Conservation (phyloP, 768 basidiomycete genomes). For the Astraeus odoratus region DNA sequence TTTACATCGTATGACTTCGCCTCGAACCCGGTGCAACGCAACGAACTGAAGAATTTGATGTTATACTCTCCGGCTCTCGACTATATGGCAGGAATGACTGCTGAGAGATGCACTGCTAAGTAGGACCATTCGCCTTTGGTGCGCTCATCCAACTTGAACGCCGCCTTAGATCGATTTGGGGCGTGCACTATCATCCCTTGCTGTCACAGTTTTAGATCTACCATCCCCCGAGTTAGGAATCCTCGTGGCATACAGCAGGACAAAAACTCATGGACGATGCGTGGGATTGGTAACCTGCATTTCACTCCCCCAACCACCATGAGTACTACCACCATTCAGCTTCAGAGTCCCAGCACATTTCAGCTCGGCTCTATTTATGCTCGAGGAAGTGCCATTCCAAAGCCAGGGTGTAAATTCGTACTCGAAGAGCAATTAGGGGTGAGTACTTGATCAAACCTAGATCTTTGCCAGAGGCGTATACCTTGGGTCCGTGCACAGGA, state of each 20-base stretch:
- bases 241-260: not conserved
- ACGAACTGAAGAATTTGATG: too few species aligned
- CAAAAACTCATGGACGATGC: not conserved
- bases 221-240: not conserved
- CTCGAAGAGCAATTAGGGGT: not conserved
- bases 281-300: not conserved
- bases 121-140: too few species aligned
- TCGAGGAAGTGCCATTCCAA: too few species aligned
- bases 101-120: too few species aligned
- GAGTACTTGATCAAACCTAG: not conserved
- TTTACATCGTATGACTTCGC: too few species aligned
- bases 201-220: not conserved
- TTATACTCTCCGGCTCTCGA: too few species aligned
- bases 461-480: not conserved
- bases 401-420: not conserved
- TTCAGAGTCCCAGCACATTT: not conserved
- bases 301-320: not conserved
- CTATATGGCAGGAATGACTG: too few species aligned
- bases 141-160: not conserved
- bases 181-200: too few species aligned
- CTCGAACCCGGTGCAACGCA: too few species aligned
- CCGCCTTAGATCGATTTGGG: too few species aligned
- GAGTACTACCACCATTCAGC: not conserved
- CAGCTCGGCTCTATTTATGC: not conserved
- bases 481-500: not conserved